A percentile compares a stretch with the other conserved stretches of the same genome.
Evolutionary conservation across 306 rosid species (phyloP).

Genomic region (Fagus sylvatica): DNA sequence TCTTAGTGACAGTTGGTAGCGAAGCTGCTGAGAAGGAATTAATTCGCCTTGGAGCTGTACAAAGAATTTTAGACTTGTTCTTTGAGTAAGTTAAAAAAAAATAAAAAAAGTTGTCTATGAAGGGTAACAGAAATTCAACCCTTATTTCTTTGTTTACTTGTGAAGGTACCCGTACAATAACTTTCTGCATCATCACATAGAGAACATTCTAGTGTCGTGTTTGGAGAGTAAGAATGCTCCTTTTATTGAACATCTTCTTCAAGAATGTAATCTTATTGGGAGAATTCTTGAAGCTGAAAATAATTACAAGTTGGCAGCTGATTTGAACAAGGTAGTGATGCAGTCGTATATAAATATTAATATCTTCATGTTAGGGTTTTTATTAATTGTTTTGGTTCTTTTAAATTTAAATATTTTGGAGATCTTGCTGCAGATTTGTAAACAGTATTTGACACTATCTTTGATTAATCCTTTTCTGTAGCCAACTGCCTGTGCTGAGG

Average conservation of each 20-base stretch:
- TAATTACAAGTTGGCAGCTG: constrained; percentile 54
- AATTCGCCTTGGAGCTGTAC: constrained; percentile 79
- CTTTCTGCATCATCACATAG: constrained; percentile 92
- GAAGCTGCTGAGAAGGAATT: constrained; percentile 91
- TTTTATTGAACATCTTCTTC: constrained; percentile 71
- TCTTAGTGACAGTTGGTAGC: constrained; percentile 76
- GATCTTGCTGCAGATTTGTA: not conserved
- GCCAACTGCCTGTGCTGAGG: constrained; percentile 82
- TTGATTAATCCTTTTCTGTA: constrained; percentile 45
- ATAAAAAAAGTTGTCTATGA: not conserved
- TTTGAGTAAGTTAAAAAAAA: constrained; percentile 65
- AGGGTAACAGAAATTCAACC: constrained; percentile 24
- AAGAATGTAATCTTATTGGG: constrained; percentile 76
- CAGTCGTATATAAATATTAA: not conserved
- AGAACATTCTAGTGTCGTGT: constrained; percentile 73
- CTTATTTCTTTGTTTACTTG: constrained; percentile 34
- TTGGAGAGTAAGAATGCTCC: constrained; percentile 86
- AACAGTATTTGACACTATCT: constrained; percentile 7
- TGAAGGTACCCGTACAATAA: constrained; percentile 93
- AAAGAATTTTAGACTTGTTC: constrained; percentile 76
- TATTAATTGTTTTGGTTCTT: not conserved
- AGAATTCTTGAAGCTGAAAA: constrained; percentile 79
- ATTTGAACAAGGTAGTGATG: constrained; percentile 57
- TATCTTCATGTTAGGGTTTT: constrained; percentile 3
- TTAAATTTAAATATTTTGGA: constrained; percentile 11